Base-by-base conservation (phyloP, 2,329 filamentous ascomycete genomes). In the Beauveria bassiana region DNA sequence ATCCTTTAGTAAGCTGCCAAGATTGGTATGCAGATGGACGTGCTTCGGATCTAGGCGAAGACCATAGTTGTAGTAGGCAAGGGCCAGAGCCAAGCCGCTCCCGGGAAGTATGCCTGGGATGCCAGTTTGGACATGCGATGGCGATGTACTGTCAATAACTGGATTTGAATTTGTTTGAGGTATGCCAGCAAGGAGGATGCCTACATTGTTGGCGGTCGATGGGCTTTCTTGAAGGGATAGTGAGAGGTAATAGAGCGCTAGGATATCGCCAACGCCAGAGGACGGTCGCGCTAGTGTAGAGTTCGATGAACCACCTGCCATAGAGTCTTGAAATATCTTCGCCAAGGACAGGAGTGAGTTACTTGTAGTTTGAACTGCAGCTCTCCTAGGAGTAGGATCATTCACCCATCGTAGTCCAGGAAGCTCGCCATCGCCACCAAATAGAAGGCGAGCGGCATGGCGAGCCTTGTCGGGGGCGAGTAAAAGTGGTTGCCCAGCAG, bases 201-300 rank as follows among this genome's bases (percentile, higher is more conserved):
- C 95, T 14, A 99, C 93, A 71, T 99, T 99, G 72, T 99, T 99
- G 0, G 95, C 95, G 0, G 95, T 99, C 0, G 95, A 99, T 2
- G 95, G 95, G 68, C 95, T 98, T 53, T 95, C 93, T 65, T 97
- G 95, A 2, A 99, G 81, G 0, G 95, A 96, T 3, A 99, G 78
- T 0, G 95, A 99, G 3, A 99, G 80, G 70, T 99, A 99, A 73
- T 99, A 99, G 14, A 99, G 82, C 1, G 93, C 91, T 42, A 99
- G 77, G 43, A 99, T 98, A 69, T 99, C 95, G 47, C 91, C 86
- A 26, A 98, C 91, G 1, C 91, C 89, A 50, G 88, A 87, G 3
- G 86, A 83, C 61, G 86, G 85, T 62, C 83, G 83, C 24, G 84
- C 76, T 12, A 83, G 77, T 45, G 77, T 77, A 12, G 82, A 78